Evolutionary conservation across 139 green algal species (phyloP), one percentile per base, ranked within the genome.

Genomic region (Nannochloris sp.): DNA sequence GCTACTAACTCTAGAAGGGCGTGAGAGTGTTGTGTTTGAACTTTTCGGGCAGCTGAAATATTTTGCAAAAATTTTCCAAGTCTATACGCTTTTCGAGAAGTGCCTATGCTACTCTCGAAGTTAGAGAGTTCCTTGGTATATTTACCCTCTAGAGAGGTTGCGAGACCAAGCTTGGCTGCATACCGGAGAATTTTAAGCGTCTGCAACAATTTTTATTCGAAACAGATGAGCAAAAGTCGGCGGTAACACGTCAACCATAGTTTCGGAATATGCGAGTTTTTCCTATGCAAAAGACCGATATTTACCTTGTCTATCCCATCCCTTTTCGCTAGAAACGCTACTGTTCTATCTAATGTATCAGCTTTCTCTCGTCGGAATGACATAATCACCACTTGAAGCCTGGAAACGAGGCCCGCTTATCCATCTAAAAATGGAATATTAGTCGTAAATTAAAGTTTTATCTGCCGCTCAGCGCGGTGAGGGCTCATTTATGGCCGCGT

Each of bases 21-120:
- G 1, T 71, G 60, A 14, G 69, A 58, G 1, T 32, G 74, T 44
- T 38, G 48, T 15, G 70, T 24, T 54, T 57, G 73, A 53, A 30
- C 80, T 54, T 86, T 83, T 35, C 82, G 74, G 19, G 91, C 15
- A 42, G 59, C 73, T 60, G 90, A 87, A 2, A 92, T 63, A 44
- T 90, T 72, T 14, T 81, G 71, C 34, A 95, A 64, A 48, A 91
- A 95, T 55, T 95, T 95, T 30, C 88, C 88, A 24, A 95, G 65
- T 3, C 85, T 79, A 44, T 84, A 89, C 0, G 85, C 85, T 45
- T 93, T 93, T 32, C 87, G 87, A 74, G 33, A 54, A 31, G 14
- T 15, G n/a, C 12, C n/a, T 19, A 57, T 71, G 54, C 74, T 87
- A 19, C 3, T 24, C 37, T 83, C 76, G 39, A 85, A 85, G 31